Base-by-base conservation (phyloP, 257 asterid species). In the Solanum acaule region DNA sequence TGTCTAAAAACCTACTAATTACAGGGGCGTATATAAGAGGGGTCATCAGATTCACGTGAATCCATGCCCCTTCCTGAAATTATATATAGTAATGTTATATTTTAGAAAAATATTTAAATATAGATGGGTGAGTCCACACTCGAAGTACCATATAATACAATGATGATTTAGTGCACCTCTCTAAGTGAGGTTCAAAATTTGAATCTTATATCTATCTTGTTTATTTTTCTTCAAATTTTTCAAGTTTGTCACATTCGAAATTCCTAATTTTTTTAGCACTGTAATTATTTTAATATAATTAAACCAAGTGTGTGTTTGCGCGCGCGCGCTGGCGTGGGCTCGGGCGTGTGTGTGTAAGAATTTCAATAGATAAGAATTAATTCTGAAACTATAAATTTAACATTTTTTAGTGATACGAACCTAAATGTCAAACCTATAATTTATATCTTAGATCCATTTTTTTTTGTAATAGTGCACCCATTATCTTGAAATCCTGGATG, bases 51-150 rank as follows among this genome's bases (percentile, higher is more conserved):
- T 56, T 20, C 25, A 52, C 63, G 3, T 16, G 63, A 52, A 52
- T 0, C 0, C 65, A 56, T 52, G 10, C 0, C 10, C 23, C 63
- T 22, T 22, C 4, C 5, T 0, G 13, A 59, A 20, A 59, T 59
- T 3, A 59, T 59, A 1, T 22, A 22, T 59, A 59, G 12, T 59
- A 52, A 1, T 0, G 63, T 18, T 52, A 18, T 59, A 59, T 59
- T 59, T 59, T 59, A 1, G 2, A 22, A 9, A 59, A 59, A 3
- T 59, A 59, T 20, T 59, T 3, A 59, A 59, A 59, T 59, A 59
- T 22, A 22, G 2, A 8, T 59, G 68, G 0, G 27, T 3, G 13
- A 59, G 0, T 6, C 10, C 2, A 9, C 68, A 56, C 68, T 59
- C 68, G 0, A 22, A 59, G 11, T 59, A 59, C 4, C 25, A 22